Conservation (phyloP, 225 moss, liverwort and hornwort species). For the Pseudisothecium myosuroides region DNA sequence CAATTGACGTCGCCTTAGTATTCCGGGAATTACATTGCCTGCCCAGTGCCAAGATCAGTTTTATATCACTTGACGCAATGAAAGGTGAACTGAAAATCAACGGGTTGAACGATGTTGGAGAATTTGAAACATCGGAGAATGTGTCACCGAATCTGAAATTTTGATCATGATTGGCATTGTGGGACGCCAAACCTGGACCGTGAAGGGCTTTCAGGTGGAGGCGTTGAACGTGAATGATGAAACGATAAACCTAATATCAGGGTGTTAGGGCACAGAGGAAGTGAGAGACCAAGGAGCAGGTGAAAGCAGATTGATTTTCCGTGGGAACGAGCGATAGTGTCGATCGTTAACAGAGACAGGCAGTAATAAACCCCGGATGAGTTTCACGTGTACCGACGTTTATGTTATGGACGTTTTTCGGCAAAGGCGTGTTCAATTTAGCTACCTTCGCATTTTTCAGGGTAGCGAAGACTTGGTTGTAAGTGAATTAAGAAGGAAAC, state of each 20-base stretch:
- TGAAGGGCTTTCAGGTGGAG: background rate
- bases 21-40: background rate
- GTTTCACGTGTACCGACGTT: background rate
- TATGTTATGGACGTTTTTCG: background rate
- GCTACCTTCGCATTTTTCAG: background rate
- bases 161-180: background rate
- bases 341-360: background rate
- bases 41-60: background rate
- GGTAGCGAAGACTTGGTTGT: background rate
- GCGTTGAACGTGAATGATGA: background rate
- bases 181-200: background rate
- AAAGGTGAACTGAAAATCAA: background rate
- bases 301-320: background rate
- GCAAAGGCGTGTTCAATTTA: background rate
- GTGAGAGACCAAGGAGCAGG: background rate
- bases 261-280: background rate
- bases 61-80: background rate
- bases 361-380: background rate
- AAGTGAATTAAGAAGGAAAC: background rate
- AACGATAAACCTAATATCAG: background rate
- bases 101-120: background rate
- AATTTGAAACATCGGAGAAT: background rate
- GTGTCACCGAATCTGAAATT: background rate
- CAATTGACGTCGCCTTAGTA: background rate
- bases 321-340: background rate